phyloP scores from a whole-genome alignment of 2,329 filamentous ascomycete genomes.

The Fusarium napiforme region DNA sequence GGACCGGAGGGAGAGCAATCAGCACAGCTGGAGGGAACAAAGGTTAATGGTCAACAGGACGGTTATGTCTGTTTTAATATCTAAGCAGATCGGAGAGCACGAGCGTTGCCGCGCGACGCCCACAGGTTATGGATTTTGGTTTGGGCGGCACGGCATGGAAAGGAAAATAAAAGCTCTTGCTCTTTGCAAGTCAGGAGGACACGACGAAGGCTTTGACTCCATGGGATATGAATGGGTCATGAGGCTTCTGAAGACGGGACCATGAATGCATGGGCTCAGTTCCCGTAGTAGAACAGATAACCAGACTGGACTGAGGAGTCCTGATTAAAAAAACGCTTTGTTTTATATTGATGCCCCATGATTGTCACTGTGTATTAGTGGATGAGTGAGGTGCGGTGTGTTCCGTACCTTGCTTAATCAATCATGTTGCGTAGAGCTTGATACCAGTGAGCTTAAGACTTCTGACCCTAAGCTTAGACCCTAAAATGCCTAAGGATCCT shows the following conservation, averaged over 20 bases:
- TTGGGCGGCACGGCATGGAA: conserved; percentile 49
- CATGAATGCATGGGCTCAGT: conserved; percentile 33
- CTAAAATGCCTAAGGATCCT: not conserved
- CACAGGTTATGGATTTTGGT: conserved; percentile 52
- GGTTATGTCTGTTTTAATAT: conserved; percentile 49
- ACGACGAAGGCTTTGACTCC: conserved; percentile 45
- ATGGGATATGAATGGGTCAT: conserved; percentile 40
- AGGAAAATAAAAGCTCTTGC: conserved; percentile 47
- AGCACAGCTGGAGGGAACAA: conserved; percentile 48
- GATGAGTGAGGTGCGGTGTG: not conserved
- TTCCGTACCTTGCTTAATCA: not conserved
- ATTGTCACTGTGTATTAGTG: not conserved
- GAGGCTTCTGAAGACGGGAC: conserved; percentile 45
- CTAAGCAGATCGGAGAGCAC: conserved; percentile 48
- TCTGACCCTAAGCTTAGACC: not conserved
- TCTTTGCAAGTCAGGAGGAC: conserved; percentile 47
- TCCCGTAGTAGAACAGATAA: conserved; percentile 49
- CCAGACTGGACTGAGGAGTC: conserved; percentile 50
- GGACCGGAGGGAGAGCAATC: conserved; percentile 48
- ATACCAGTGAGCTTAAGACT: not conserved
- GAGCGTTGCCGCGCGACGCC: conserved; percentile 53
- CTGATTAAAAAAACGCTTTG: conserved; percentile 48
- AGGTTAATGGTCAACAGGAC: conserved; percentile 49
- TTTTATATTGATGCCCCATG: conserved; percentile 17
- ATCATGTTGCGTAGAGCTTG: not conserved